A percentile compares a stretch with the other conserved stretches of the same genome.
Evolutionary conservation across 2,329 filamentous ascomycete genomes (phyloP).

Genomic region (Macrophomina pseudophaseolina): DNA sequence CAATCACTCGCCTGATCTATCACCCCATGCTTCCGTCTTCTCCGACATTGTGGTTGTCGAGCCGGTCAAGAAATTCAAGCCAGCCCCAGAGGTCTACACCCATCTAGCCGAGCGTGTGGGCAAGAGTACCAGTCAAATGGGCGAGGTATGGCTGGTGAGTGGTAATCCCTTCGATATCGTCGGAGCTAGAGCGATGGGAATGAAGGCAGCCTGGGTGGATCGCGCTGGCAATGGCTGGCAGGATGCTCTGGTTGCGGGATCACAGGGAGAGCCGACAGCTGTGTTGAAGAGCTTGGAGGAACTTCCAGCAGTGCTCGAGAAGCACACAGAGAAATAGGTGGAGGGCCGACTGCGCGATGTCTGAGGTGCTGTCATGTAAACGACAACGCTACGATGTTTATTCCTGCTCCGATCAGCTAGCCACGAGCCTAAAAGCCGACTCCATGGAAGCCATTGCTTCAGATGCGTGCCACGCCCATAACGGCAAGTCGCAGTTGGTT

Average conservation of each 20-base stretch:
- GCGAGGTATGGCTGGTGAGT: slow-evolving; percentile 70
- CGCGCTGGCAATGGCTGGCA: slow-evolving; percentile 66
- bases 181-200: slow-evolving; percentile 65
- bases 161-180: slow-evolving; percentile 76
- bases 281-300: slow-evolving; percentile 61
- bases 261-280: slow-evolving; percentile 55
- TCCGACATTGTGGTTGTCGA: slow-evolving; percentile 64
- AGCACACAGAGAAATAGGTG: slow-evolving; percentile 17
- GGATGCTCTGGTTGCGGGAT: slow-evolving; percentile 61
- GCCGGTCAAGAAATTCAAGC: slow-evolving; percentile 67
- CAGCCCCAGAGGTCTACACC: slow-evolving; percentile 65
- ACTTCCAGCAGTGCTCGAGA: slow-evolving; percentile 52
- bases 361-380: not conserved
- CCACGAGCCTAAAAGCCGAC: not conserved
- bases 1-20: slow-evolving; percentile 60
- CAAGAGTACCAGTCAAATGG: slow-evolving; percentile 48
- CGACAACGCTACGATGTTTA: too few species aligned
- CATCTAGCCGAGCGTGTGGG: slow-evolving; percentile 61
- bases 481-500: not conserved
- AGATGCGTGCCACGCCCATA: not conserved
- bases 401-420: not conserved
- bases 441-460: not conserved
- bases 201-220: slow-evolving; percentile 72
- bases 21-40: slow-evolving; percentile 42
- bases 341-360: not conserved